Base-by-base conservation (phyloP, 495 filamentous ascomycete species). In the Neurospora hispaniola region DNA sequence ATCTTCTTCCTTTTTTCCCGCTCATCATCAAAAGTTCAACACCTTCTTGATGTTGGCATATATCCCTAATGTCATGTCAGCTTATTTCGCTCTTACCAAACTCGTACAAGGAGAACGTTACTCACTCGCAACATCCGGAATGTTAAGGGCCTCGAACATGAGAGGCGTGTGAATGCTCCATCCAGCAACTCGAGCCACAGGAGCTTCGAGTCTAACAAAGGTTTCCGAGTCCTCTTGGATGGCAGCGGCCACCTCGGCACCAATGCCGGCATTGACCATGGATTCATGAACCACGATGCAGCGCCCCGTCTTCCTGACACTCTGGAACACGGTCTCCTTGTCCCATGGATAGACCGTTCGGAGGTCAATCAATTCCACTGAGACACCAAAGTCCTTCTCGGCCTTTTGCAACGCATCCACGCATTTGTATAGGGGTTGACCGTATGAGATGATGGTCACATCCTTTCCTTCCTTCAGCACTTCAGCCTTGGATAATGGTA, bases 321-420 rank as follows among this genome's bases (percentile, higher is more conserved):
- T 97, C 42, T 91, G 85, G 68, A 96, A 80, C 3, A 99, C 88
- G 1, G 90, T 92, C 76, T 91, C 85, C 77, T 94, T 90, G 81
- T 99, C 96, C 96, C 96, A 99, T 0, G 96, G 96, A 80, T 97
- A 97, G 43, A 99, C 86, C 0, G 95, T 97, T 48, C 96, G 86
- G 62, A 99, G 80, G 81, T 99, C 96, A 69, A 99, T 94, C 66
- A 99, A 84, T 84, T 99, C 96, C 42, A 94, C 87, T 31, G 85
- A 90, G 16, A 96, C 87, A 16, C 90, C 93, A 59, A 97, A 82
- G 54, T 93, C 90, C 79, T 90, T 90, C 82, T 98, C 95, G 20
- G 92, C 91, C 40, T 90, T 90, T 42, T 89, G 86, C 44, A 97
- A 92, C 0, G 96, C 96, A 1, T 89, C 85, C 62, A 89, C 89